A percentile compares a stretch with the other conserved stretches of the same genome.
Conservation (phyloP, 495 filamentous ascomycete species). For the Articulospora tetracladia region DNA sequence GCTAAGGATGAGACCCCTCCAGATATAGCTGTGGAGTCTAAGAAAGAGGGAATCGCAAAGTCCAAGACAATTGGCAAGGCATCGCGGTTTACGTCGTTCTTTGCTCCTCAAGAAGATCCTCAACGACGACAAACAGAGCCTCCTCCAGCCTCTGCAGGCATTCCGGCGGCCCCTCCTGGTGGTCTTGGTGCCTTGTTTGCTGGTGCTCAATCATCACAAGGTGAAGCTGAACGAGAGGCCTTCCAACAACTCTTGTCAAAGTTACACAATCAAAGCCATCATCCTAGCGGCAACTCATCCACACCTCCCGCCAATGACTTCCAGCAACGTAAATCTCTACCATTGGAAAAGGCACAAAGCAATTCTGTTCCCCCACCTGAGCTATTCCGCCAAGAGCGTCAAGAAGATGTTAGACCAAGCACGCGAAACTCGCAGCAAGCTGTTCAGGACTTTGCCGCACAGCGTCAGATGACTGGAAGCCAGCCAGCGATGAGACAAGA, state of each 20-base stretch:
- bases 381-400: conserved; percentile 18
- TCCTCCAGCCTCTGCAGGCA: conserved; percentile 25
- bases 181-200: conserved; percentile 17
- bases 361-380: conserved; percentile 12
- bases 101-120: conserved; percentile 58
- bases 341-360: conserved; percentile 10
- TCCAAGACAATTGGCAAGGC: conserved; percentile 47
- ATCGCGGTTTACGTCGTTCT: conserved; percentile 83
- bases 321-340: conserved; percentile 22
- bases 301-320: conserved; percentile 19
- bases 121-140: conserved; percentile 50
- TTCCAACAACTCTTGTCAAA: conserved; percentile 88
- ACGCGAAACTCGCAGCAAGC: conserved; percentile 28
- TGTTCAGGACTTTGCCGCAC: conserved; percentile 39
- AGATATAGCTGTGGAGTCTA: conserved; percentile 23
- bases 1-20: conserved; percentile 31
- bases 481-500: conserved; percentile 43
- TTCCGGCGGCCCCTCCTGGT: conserved; percentile 18
- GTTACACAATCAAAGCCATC: conserved; percentile 42
- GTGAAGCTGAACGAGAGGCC: conserved; percentile 75
- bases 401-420: conserved; percentile 18
- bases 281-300: conserved; percentile 5
- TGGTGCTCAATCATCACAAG: conserved; percentile 12
- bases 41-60: conserved; percentile 30
- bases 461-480: conserved; percentile 34